These are phyloP conservation scores for Trichoderma polysporum DNA, from an alignment of 2,329 filamentous ascomycete species.

Conservation along the genomic window DNA sequence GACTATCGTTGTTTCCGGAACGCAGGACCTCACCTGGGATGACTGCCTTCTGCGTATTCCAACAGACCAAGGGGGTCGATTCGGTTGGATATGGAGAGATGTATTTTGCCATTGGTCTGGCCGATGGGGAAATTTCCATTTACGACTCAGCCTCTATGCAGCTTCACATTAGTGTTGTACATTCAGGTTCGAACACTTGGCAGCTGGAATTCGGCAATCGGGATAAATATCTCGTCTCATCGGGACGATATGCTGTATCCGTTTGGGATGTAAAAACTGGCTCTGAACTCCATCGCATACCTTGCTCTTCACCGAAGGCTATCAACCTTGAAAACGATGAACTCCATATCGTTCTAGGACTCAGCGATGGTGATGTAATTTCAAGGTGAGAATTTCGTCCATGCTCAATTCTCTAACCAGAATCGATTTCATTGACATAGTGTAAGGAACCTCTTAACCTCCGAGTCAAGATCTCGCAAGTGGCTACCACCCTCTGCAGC, in stretches of 20 bases:
- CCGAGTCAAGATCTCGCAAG: neutral
- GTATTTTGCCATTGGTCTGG: conserved; percentile 4
- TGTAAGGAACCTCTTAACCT: neutral
- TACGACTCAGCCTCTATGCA: conserved; percentile 1
- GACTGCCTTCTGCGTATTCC: neutral
- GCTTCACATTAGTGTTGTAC: neutral
- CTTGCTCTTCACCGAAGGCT: neutral
- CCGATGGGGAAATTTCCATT: neutral
- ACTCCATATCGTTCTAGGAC: neutral
- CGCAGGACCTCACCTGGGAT: neutral
- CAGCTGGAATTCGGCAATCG: neutral
- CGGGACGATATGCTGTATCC: neutral
- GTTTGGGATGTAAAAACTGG: conserved; percentile 8
- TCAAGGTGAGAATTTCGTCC: neutral
- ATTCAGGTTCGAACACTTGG: neutral
- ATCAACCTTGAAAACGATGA: neutral
- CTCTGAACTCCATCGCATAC: neutral
- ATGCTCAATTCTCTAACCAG: neutral
- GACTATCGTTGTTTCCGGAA: neutral
- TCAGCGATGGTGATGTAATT: neutral
- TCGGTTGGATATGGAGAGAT: conserved; percentile 2
- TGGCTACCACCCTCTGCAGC: neutral
- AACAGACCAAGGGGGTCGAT: neutral
- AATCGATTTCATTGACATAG: neutral
- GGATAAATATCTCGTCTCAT: neutral